Percentiles rank a stretch among this genome's conserved stretches.
phyloP scores from a whole-genome alignment of 805 yeast species.

The Starmerella etchellsii region DNA sequence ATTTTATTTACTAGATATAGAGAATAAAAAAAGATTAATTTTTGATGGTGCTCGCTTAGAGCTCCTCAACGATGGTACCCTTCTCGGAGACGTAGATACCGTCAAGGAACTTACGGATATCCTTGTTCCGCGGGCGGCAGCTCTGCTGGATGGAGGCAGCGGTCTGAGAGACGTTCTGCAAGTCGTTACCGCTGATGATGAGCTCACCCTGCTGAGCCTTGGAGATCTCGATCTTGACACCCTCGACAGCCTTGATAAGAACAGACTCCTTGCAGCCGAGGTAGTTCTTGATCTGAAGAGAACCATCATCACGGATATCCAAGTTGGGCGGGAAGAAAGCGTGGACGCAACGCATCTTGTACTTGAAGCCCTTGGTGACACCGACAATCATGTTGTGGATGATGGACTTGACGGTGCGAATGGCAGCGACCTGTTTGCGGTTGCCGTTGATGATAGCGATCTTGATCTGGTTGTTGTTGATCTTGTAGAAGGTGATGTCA shows the following conservation, averaged over 20 bases:
- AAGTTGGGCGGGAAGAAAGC: slow-evolving; percentile 99
- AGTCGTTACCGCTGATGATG: slow-evolving; percentile 83
- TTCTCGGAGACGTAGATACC: slow-evolving; percentile 98
- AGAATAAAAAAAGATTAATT: slow-evolving; percentile 4
- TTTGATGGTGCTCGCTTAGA: slow-evolving; percentile 10
- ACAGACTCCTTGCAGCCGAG: slow-evolving; percentile 98
- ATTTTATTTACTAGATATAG: slow-evolving; percentile 7
- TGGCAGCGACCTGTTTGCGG: slow-evolving; percentile 99
- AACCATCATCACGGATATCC: slow-evolving; percentile 69
- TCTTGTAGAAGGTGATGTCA: slow-evolving; percentile 79
- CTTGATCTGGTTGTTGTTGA: slow-evolving; percentile 59
- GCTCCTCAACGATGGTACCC: slow-evolving; percentile 70
- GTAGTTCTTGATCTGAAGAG: slow-evolving; percentile 94
- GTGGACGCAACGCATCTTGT: slow-evolving; percentile 99
- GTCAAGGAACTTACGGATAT: slow-evolving; percentile 99
- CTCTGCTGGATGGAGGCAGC: slow-evolving; percentile 97
- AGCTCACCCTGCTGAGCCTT: slow-evolving; percentile 88
- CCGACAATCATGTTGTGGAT: slow-evolving; percentile 91
- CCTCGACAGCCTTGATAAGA: slow-evolving; percentile 71
- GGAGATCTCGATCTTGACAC: slow-evolving; percentile 77
- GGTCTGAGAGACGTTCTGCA: slow-evolving; percentile 94
- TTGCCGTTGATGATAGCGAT: slow-evolving; percentile 96
- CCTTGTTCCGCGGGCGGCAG: slow-evolving; percentile 99
- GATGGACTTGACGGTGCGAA: slow-evolving; percentile 96
- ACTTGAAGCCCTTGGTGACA: slow-evolving; percentile 98